Evolutionary conservation across 352 stramenopile genomes (phyloP).

Genomic region (Ophiocytium majus): DNA sequence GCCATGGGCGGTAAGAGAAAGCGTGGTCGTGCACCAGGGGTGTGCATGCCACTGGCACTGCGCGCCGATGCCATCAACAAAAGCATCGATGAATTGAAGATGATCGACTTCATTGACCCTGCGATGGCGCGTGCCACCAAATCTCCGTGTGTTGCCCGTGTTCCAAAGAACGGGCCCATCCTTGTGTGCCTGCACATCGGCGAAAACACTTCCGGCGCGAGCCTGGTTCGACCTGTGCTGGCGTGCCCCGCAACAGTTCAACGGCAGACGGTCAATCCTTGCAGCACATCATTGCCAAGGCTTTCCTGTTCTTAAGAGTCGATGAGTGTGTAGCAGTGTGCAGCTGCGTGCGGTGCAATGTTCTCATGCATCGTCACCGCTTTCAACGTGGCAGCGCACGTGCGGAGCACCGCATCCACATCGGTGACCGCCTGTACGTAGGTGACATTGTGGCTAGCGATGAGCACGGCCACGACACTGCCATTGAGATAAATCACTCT

Average conservation of each 20-base stretch:
- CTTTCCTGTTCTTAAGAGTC: background rate
- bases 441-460: background rate
- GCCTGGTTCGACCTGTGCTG: background rate
- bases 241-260: background rate
- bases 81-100: background rate
- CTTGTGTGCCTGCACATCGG: background rate
- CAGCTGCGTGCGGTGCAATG: background rate
- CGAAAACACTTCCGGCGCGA: background rate
- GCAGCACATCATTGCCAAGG: background rate
- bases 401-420: background rate
- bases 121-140: background rate
- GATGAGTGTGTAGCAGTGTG: background rate
- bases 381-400: background rate
- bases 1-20: background rate
- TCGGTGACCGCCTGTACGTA: background rate
- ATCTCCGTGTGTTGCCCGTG: background rate
- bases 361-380: background rate
- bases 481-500: background rate
- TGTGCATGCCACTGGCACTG: background rate
- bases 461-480: background rate
- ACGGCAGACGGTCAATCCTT: background rate
- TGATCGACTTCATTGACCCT: background rate
- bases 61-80: background rate
- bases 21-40: background rate
- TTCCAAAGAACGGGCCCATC: background rate